Evolutionary conservation across 805 yeast genomes (phyloP), one percentile per base, ranked within the genome.

Genomic region (Candida maltosa): DNA sequence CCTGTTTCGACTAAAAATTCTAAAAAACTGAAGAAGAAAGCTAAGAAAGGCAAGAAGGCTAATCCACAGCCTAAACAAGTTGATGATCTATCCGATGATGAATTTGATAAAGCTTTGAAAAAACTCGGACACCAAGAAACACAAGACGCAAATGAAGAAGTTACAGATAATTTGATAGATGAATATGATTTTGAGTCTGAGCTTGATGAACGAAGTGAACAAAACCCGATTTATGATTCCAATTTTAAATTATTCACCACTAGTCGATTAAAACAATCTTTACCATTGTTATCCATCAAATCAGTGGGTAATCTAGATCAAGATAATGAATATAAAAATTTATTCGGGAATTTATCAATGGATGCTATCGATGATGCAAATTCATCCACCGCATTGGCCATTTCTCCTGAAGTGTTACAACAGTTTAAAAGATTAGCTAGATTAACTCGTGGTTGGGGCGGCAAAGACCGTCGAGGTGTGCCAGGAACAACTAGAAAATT

Each of bases 401-500:
- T 78, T 1, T 73, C 84, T 0, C 91, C 89, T 0, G 88, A 82
- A 41, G 73, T 77, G 14, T 56, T 83, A 38, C 75, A 69, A 33
- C 86, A 80, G 48, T 75, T 82, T 45, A 81, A 77, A 47, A 70
- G 70, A 57, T 42, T 71, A 59, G 70, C 76, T 6, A 65, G 71
- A 36, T 53, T 73, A n/a, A 77, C 85, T 1, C 70, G 85, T 47
- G 88, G 87, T 16, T 87, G 95, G 95, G 83, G 87, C 29, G 95
- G 95, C 0, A 74, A 76, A 42, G 94, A 86, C 49, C 76, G 80
- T 42, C 60, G 83, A 31, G 62, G 77, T 5, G 75, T 85, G 3
- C 96, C 96, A 0, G 91, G 91, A 18, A 76, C 86, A 1, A 58
- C 77, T 0, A 70, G 87, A 42, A 83, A 83, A 46, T 60, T 87